Evolutionary conservation across 106 monocot genomes (phyloP), one percentile per base, ranked within the genome.

Genomic region (Apostasia shenzhenica): DNA sequence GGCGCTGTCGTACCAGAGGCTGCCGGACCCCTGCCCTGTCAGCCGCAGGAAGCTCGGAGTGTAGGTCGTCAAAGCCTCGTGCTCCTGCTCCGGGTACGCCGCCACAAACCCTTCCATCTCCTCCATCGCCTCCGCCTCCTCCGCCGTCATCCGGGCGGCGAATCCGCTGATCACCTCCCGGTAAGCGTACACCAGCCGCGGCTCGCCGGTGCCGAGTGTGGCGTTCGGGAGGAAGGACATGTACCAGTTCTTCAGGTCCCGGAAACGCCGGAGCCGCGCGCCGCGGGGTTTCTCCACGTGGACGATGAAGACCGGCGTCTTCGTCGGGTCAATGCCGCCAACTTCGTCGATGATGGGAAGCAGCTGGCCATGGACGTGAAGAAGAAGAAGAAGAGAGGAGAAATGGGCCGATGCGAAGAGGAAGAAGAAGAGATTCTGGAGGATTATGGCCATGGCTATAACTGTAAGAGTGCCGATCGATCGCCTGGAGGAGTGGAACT

Each of bases 41-140:
- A 91, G 67, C 6, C 81, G 79, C 0, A 91, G 59, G 74, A 91
- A 90, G 41, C 59, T n/a, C 0, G 86, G 83, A 8, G 90, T 76
- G 68, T 78, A 76, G 53, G 90, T 90, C 13, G 90, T 91, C 41
- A 57, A 66, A 1, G 77, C 59, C 0, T 10, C 3, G 61, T 68
- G 40, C 1, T 43, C 6, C 0, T 10, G 48, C 47, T 76, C 81
- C 1, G 73, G 79, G 41, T 85, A 68, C 5, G 81, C 90, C 0
- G 7, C 10, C 41, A 91, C 42, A 73, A 86, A 83, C 1, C 81
- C 81, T 1, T 72, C 74, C 60, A 40, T 73, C 0, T 3, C 45
- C 54, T 47, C 50, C 54, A 86, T 74, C 37, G 51, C 71, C 4
- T 68, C 57, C 2, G 79, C 45, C 61, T 86, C 83, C 6, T 60